Base-by-base conservation (phyloP, 2,329 filamentous ascomycete species). In the Dactylellina parvicollis region DNA sequence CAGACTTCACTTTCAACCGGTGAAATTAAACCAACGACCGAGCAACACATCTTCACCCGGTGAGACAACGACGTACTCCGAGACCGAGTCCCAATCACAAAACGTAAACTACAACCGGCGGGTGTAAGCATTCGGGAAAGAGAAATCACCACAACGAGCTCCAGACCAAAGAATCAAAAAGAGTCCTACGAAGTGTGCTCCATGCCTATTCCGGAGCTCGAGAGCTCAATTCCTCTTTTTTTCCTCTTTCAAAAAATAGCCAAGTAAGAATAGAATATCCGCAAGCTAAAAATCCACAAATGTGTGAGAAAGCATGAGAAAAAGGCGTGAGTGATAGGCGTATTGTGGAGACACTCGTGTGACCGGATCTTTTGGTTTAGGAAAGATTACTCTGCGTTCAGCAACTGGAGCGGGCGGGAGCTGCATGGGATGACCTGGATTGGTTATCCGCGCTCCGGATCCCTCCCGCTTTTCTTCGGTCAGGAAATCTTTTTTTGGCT, bases 51-150 rank as follows among this genome's bases (percentile, higher is more conserved):
- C 26, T 28, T 14, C 32, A 30, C 34, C 14, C 26, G 22, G 8
- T 54, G 49, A 54, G 49, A 52, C 28, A 36, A 28, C 14, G 47
- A 52, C 28, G 47, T 34, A 36, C n/a, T 18, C 12, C 18, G 30
- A 54, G 30, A 54, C 49, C 30, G 30, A 12, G 16, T n/a, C 1
- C 8, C 32, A n/a, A 1, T 28, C 16, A 22, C 10, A 54, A 38
- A 54, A 54, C 49, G 49, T 54, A 54, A 54, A 54, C 30, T 38
- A 54, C 49, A 54, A 54, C 16, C 49, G 30, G 49, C 16, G 49
- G 49, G 28, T n/a, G n/a, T n/a, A 49, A 49, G 14, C 22, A 14
- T 49, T 24, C 46, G 47, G 20, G 16, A 5, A 18, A 18, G 26
- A 32, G 30, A 12, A 32, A 5, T 32, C 26, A 16, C 10, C 7